These are phyloP conservation scores for Russula lepida DNA, from an alignment of 768 basidiomycete genomes.

Conservation along the genomic window DNA sequence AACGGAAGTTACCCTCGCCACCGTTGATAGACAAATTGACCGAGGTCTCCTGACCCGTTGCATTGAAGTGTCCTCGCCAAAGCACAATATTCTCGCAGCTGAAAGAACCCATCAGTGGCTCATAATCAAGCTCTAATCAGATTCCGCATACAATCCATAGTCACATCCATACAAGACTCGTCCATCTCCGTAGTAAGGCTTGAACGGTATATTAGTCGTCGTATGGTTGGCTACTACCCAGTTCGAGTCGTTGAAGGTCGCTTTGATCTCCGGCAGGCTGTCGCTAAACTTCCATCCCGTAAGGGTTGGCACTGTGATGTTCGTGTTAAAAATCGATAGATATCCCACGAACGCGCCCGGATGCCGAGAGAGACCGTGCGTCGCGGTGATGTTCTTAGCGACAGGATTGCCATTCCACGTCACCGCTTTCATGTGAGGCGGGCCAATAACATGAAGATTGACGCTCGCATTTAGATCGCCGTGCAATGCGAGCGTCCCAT, in stretches of 20 bases:
- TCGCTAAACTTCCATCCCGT: constrained; percentile 67
- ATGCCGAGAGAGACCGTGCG: constrained; percentile 24
- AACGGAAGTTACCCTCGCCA: constrained; percentile 45
- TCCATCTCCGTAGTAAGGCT: constrained; percentile 66
- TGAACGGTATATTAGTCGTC: constrained; percentile 63
- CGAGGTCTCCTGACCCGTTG: constrained; percentile 49
- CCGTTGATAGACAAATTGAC: constrained; percentile 76
- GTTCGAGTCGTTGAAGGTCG: constrained; percentile 47
- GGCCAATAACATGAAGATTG: constrained; percentile 55
- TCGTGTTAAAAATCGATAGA: constrained; percentile 31
- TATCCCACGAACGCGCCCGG: constrained; percentile 43
- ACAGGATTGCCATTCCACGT: constrained; percentile 64
- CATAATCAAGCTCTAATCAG: neutral
- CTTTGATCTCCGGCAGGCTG: constrained; percentile 61
- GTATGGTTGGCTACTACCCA: constrained; percentile 67
- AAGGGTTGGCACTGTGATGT: constrained; percentile 41
- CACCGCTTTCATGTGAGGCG: constrained; percentile 41
- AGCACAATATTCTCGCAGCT: constrained; percentile 79
- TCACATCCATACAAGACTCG: constrained; percentile 79
- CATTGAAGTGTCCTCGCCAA: constrained; percentile 75
- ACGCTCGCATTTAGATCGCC: constrained; percentile 62
- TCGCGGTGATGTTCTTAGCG: constrained; percentile 30
- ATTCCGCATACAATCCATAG: constrained; percentile 58
- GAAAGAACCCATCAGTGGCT: constrained; percentile 1
- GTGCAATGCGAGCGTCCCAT: constrained; percentile 40